Base-by-base conservation (phyloP, 352 stramenopile species). In the Elongisporangium prolatum region DNA sequence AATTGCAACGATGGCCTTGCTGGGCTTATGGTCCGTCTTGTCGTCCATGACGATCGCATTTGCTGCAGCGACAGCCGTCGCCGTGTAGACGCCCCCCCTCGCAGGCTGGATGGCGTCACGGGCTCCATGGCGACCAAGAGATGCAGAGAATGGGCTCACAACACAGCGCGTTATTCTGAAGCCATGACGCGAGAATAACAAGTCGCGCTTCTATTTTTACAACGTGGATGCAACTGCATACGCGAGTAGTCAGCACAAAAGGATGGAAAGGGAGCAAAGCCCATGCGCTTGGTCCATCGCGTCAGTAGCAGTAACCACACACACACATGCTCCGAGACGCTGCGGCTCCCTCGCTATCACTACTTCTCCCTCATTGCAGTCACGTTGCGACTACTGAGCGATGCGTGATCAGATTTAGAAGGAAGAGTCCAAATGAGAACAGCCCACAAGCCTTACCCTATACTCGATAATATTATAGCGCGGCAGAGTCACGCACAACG, bases 31-130 rank as follows among this genome's bases (percentile, higher is more conserved):
- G 28, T 40, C 5, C 28, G 9, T 13, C 28, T 5, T 13, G 28
- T 13, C 28, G 28, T 13, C 28, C 28, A 40, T 40, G 28, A 48
- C 7, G 25, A 38, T 25, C 25, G 40, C 8, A n/a, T 17, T 38
- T 18, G 37, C 28, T 2, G 57, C 37, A 11, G n/a, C 34, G n/a
- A 48, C 5, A 5, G 22, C n/a, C 10, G 10, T 4, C 48, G 20
- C 14, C 52, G 54, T 47, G n/a, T 28, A 38, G 54, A 18, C 21
- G 52, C 21, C 54, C n/a, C 54, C 52, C 40, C 14, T 48, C 1
- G 44, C 40, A 44, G n/a, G 11, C 53, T 47, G 40, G 47, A 11
- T 20, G 44, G 2, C 52, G 54, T 11, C 5, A 4, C 21, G 50
- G 11, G 21, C 50, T 25, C 14, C 22, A 25, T 44, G 22, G 22